Percentiles rank a stretch among this genome's conserved stretches.
Evolutionary conservation across 345 rosid species (phyloP).

Genomic region (Salix purpurea): DNA sequence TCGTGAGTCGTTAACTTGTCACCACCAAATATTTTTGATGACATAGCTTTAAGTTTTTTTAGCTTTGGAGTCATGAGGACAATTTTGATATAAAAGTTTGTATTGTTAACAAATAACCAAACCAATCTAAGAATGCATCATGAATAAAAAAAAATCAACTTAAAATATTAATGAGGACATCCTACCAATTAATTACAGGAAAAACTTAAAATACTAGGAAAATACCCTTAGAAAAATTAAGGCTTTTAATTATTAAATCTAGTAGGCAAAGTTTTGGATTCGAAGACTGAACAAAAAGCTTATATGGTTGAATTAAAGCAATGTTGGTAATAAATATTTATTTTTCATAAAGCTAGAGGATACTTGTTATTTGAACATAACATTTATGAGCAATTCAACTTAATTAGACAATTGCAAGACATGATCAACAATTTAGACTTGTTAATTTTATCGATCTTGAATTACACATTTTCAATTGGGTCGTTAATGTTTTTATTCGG

Average conservation of each 20-base stretch:
- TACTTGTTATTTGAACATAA: neutral
- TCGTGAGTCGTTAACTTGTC: slow-evolving; percentile 90
- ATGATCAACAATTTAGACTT: neutral
- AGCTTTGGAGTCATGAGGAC: slow-evolving; percentile 58
- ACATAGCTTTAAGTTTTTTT: slow-evolving; percentile 89
- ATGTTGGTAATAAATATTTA: neutral
- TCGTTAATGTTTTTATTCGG: too few species aligned
- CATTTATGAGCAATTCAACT: neutral
- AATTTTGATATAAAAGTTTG: slow-evolving; percentile 85
- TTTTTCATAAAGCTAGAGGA: neutral
- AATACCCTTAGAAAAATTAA: neutral
- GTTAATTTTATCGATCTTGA: too few species aligned
- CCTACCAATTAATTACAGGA: too few species aligned
- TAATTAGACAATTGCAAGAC: neutral
- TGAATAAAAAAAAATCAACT: slow-evolving; percentile 71
- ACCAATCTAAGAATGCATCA: slow-evolving; percentile 80
- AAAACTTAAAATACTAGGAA: neutral
- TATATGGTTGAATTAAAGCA: neutral
- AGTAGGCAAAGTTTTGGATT: neutral
- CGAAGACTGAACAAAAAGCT: neutral
- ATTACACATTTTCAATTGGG: too few species aligned
- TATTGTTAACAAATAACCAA: slow-evolving; percentile 81
- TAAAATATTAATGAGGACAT: slow-evolving; percentile 69
- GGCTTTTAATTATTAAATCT: neutral
- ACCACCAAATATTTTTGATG: slow-evolving; percentile 94